Evolutionary conservation across 2,329 filamentous ascomycete genomes (phyloP).

Genomic region (Emydomyces testavorans): DNA sequence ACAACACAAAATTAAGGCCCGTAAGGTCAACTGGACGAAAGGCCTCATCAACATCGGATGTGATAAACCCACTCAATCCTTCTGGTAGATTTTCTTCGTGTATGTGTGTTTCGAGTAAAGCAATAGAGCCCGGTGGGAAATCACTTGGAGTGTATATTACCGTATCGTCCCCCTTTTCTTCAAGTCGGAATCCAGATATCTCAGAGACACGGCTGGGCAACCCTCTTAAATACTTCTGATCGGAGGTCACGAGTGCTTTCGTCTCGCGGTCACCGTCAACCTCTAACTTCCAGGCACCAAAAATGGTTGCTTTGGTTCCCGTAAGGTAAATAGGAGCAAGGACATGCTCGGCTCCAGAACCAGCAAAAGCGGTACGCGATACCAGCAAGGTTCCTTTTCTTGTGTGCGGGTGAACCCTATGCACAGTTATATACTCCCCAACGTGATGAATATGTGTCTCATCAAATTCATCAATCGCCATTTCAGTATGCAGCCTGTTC

Average conservation of each 20-base stretch:
- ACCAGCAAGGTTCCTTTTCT: constrained; percentile 92
- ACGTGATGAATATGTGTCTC: constrained; percentile 97
- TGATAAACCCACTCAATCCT: constrained; percentile 76
- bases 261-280: constrained; percentile 57
- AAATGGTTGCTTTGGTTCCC: constrained; percentile 71
- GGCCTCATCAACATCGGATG: constrained; percentile 64
- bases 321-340: constrained; percentile 68
- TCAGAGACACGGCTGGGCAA: constrained; percentile 73
- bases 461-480: constrained; percentile 89
- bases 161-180: constrained; percentile 61
- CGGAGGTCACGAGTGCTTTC: constrained; percentile 51
- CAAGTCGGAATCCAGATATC: constrained; percentile 60
- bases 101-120: constrained; percentile 92
- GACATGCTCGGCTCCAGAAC: constrained; percentile 71
- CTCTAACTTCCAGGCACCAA: constrained; percentile 87
- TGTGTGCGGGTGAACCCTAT: constrained; percentile 83
- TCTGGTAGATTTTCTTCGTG: constrained; percentile 72
- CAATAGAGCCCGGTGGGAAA: constrained; percentile 89
- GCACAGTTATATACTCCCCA: constrained; percentile 89
- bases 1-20: constrained; percentile 84
- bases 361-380: constrained; percentile 89
- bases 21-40: constrained; percentile 64
- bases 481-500: constrained; percentile 86
- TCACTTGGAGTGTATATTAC: constrained; percentile 67
- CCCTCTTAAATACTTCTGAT: constrained; percentile 62